Base-by-base conservation (phyloP, 257 asterid species). In the Vinca minor region DNA sequence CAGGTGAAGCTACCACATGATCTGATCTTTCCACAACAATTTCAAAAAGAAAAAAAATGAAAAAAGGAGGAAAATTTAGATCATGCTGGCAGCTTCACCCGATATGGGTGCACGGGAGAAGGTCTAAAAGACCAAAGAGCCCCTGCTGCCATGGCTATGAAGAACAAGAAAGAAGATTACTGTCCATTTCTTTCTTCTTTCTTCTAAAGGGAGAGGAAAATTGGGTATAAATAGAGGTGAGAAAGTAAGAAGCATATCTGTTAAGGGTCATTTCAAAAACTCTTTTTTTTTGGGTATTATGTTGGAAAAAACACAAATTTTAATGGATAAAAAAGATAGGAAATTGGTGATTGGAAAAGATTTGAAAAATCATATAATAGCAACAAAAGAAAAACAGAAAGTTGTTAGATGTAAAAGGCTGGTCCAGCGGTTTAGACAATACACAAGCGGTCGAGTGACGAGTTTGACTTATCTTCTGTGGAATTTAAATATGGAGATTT, bases 41-140 rank as follows among this genome's bases (percentile, higher is more conserved):
- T n/a, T n/a, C n/a, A n/a, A n/a, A n/a, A 32, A 56, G 59, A 7
- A 34, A 34, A 34, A 34, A 34, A 34, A 34, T 34, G 3, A 2
- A 69, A 77, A 62, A 65, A 61, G 52, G 61, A 78, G 82, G 71
- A 56, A 69, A 58, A 82, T 52, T 83, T 68, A 85, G 94, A 83
- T 85, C 94, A 85, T 69, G 94, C 94, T 85, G 94, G 87, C 94
- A 85, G 94, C 94, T 85, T 85, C 85, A 85, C 52, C 94, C 59
- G 75, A 79, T 77, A 64, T 69, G 4, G 70, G 60, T 65, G 62
- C 78, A 77, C 65, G 74, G 65, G 26, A 57, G 45, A 57, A 61
- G 72, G 41, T 42, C 63, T 64, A 69, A 18, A 66, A 67, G 62
- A 61, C 31, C 3, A 55, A 35, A 13, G 62, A 71, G 61, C 35